phyloP scores from a whole-genome alignment of 345 rosid species.

The Fremontodendron californicum region DNA sequence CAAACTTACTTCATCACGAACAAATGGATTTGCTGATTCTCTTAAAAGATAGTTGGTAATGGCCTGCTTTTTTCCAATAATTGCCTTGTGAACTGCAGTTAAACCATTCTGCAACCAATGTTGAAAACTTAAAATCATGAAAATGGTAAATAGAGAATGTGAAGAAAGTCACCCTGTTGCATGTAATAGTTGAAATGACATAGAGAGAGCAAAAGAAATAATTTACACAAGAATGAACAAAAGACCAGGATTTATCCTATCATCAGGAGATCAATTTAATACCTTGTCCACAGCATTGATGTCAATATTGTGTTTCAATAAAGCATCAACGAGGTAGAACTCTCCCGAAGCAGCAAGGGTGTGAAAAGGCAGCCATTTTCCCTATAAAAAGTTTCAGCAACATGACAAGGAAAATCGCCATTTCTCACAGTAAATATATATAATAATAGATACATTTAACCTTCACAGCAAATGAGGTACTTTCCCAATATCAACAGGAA shows the following conservation, averaged over 20 bases:
- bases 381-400: slow-evolving; percentile 28
- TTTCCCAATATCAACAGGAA: background rate
- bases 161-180: background rate
- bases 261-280: slow-evolving; percentile 9
- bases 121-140: slow-evolving; percentile 12
- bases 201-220: background rate
- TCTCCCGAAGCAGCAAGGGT: slow-evolving; percentile 90
- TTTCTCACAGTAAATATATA: background rate
- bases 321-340: slow-evolving; percentile 64
- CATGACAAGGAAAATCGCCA: background rate
- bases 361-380: slow-evolving; percentile 83
- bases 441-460: background rate
- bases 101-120: slow-evolving; percentile 56
- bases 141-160: background rate
- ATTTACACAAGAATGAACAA: background rate
- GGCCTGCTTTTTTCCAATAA: slow-evolving; percentile 81
- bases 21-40: slow-evolving; percentile 89
- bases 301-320: slow-evolving; percentile 74
- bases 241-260: background rate
- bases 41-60: slow-evolving; percentile 71
- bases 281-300: slow-evolving; percentile 80
- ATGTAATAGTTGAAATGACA: background rate
- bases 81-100: slow-evolving; percentile 85
- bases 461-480: background rate
- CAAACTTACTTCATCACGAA: slow-evolving; percentile 57